Conservation (phyloP, 441 rosid genomes). For the Aquilaria agallochum region DNA sequence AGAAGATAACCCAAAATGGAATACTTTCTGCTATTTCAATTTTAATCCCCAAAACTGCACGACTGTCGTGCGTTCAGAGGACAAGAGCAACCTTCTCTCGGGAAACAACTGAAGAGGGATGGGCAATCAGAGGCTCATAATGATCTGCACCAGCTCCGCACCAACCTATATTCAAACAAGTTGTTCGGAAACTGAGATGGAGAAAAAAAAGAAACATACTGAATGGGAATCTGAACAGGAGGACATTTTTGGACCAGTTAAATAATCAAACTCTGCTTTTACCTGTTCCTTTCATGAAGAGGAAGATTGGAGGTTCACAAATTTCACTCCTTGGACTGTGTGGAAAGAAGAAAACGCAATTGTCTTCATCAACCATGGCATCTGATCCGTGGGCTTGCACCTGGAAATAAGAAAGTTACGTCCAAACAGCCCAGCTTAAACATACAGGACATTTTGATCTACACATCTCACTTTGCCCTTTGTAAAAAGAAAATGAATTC, state of each 20-base stretch:
- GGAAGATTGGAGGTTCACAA: constrained; percentile 68
- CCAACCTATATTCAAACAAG: constrained; percentile 55
- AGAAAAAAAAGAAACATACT: background rate
- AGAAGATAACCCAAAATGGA: constrained; percentile 19
- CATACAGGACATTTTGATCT: too few relatives aligned
- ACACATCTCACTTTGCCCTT: too few relatives aligned
- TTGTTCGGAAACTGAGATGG: too few relatives aligned
- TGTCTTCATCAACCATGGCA: constrained; percentile 92
- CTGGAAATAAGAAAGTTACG: constrained; percentile 27
- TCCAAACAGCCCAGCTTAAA: too few relatives aligned
- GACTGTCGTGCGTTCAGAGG: constrained; percentile 37
- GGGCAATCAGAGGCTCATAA: constrained; percentile 87
- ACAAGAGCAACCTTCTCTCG: constrained; percentile 84
- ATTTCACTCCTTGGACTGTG: constrained; percentile 87
- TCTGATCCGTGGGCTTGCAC: constrained; percentile 99
- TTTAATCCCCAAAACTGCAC: constrained; percentile 38
- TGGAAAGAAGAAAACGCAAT: constrained; percentile 93
- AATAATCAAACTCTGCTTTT: background rate
- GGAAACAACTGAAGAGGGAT: constrained; percentile 54
- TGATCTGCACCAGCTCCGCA: constrained; percentile 98
- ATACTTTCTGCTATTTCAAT: constrained; percentile 23
- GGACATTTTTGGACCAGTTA: background rate
- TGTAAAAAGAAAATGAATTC: too few relatives aligned
- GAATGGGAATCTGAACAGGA: background rate
- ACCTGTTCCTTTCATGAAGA: constrained; percentile 99